Evolutionary conservation across 805 yeast species (phyloP).

Genomic region (Diddensiella transvaalensis): DNA sequence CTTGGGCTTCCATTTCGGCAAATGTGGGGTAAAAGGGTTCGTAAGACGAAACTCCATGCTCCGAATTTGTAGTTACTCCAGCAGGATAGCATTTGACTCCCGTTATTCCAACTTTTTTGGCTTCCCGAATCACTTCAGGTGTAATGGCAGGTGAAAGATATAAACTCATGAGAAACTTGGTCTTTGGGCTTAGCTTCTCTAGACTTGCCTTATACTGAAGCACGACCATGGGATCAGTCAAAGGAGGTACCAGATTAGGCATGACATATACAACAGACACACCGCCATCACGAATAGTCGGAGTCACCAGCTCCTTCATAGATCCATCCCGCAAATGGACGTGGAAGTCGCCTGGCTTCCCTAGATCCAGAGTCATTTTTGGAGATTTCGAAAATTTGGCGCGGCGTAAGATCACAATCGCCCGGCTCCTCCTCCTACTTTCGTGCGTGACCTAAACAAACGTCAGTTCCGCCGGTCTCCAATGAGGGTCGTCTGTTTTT

Average conservation of each 20-base stretch:
- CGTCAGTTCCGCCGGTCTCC: too few relatives aligned
- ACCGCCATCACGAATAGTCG: constrained; percentile 89
- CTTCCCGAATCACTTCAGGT: constrained; percentile 78
- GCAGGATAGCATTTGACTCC: constrained; percentile 99
- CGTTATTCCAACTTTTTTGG: constrained; percentile 63
- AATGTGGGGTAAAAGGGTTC: constrained; percentile 84
- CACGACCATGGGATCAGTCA: constrained; percentile 72
- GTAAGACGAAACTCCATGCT: constrained; percentile 86
- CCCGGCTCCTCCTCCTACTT: too few relatives aligned
- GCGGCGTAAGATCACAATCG: too few relatives aligned
- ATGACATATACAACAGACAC: constrained; percentile 85
- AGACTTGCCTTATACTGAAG: constrained; percentile 62
- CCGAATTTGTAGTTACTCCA: constrained; percentile 98
- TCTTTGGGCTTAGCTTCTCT: constrained; percentile 65
- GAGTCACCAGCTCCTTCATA: constrained; percentile 90
- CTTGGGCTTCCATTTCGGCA: constrained; percentile 76
- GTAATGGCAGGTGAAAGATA: constrained; percentile 76
- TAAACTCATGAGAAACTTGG: constrained; percentile 88
- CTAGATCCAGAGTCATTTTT: constrained; percentile 28
- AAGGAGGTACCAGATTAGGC: constrained; percentile 95
- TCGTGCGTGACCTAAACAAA: too few relatives aligned
- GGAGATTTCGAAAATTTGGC: background rate
- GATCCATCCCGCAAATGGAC: constrained; percentile 92
- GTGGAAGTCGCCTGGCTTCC: constrained; percentile 67
- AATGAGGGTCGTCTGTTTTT: too few relatives aligned